A percentile compares a stretch with the other conserved stretches of the same genome.
phyloP scores from a whole-genome alignment of 148 eudicot genomes.

The Dysphania ambrosioides region DNA sequence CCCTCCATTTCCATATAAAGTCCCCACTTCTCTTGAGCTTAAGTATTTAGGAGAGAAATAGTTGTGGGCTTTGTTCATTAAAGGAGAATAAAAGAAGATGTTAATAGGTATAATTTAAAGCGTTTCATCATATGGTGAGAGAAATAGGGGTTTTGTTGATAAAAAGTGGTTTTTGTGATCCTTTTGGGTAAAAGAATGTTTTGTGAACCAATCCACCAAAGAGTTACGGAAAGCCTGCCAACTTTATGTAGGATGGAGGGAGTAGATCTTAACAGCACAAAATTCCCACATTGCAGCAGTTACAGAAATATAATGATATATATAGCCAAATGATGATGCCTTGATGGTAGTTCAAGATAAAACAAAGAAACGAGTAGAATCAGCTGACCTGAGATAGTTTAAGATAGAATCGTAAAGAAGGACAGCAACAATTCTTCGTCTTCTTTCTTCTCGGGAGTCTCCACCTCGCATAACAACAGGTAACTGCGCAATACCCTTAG shows the following conservation, averaged over 20 bases:
- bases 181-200: too few relatives aligned
- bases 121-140: too few relatives aligned
- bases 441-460: conserved; percentile 54
- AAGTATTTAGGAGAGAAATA: too few relatives aligned
- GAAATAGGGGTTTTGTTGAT: too few relatives aligned
- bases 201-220: not conserved
- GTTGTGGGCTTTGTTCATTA: too few relatives aligned
- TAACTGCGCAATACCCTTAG: conserved; percentile 79
- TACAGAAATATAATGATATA: not conserved
- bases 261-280: not conserved
- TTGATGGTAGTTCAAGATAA: not conserved
- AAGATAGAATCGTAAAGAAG: conserved; percentile 66
- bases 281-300: not conserved
- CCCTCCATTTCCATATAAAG: too few relatives aligned
- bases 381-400: conserved; percentile 57
- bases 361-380: not conserved
- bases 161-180: too few relatives aligned
- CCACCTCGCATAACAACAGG: conserved; percentile 83
- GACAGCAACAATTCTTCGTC: conserved; percentile 59
- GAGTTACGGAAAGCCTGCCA: not conserved
- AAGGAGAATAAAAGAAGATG: too few relatives aligned
- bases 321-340: not conserved
- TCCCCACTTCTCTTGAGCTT: too few relatives aligned
- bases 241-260: not conserved
- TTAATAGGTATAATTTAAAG: too few relatives aligned